A percentile compares a stretch with the other conserved stretches of the same genome.
Conservation (phyloP, 1,139 yeast species). For the Lodderomyces theae region DNA sequence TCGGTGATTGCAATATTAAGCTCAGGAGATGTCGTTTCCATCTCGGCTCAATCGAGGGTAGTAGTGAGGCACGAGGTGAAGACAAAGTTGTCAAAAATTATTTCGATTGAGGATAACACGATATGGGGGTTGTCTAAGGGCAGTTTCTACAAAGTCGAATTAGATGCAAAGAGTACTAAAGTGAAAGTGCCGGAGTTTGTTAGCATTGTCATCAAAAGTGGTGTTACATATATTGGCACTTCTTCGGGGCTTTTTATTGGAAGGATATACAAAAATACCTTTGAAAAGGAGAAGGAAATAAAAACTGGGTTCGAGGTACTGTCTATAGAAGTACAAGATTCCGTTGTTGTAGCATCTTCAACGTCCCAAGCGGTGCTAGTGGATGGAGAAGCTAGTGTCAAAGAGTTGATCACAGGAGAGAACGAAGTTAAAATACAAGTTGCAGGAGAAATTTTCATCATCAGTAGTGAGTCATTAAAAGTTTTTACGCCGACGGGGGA, state of each 20-base stretch:
- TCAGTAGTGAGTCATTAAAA: constrained; percentile 1
- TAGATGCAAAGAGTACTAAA: constrained; percentile 4
- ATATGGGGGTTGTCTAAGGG: constrained; percentile 2
- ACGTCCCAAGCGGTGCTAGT: constrained; percentile 4
- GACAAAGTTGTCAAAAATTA: background rate
- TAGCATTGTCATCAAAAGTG: background rate
- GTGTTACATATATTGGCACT: constrained; percentile 6
- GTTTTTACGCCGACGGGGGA: background rate
- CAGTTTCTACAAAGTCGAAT: constrained; percentile 5
- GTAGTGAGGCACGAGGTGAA: background rate
- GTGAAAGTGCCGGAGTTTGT: constrained; percentile 5
- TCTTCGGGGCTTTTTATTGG: constrained; percentile 6
- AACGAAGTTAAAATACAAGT: background rate
- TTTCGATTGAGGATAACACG: background rate
- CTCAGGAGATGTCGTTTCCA: background rate
- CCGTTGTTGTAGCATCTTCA: background rate
- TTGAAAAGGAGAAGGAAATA: constrained; percentile 7
- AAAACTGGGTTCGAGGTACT: constrained; percentile 2
- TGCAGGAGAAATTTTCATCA: constrained; percentile 4
- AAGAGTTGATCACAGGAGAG: background rate
- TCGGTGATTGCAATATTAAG: background rate
- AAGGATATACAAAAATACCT: constrained; percentile 7
- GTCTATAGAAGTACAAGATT: background rate
- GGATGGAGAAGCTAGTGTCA: background rate
- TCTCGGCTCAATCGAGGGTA: background rate